Evolutionary conservation across 805 yeast genomes (phyloP).

Genomic region (Candida arabinofermentans): DNA sequence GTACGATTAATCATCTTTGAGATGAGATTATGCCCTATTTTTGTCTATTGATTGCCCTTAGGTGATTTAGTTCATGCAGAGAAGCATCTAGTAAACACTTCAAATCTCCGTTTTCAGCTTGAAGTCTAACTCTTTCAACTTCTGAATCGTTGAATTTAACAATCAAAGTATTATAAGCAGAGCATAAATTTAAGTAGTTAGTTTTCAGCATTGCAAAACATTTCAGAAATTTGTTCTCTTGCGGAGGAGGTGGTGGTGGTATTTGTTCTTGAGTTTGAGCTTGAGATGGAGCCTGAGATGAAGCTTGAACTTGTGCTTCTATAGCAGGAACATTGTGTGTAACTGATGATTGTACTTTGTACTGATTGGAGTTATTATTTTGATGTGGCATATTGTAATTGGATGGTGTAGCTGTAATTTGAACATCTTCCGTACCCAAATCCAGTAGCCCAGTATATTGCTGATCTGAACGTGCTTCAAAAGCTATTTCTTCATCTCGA

Average conservation of each 20-base stretch:
- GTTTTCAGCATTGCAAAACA: constrained; percentile 22
- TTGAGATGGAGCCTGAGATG: not conserved
- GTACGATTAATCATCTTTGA: not conserved
- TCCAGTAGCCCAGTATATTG: not conserved
- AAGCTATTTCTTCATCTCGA: not conserved
- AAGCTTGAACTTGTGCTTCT: not conserved
- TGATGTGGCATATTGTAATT: not conserved
- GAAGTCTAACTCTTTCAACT: constrained; percentile 19
- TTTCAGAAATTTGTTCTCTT: constrained; percentile 16
- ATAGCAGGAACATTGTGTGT: not conserved
- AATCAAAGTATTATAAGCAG: constrained; percentile 19
- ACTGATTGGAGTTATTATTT: not conserved
- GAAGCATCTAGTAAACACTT: constrained; percentile 23
- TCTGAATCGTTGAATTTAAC: constrained; percentile 17
- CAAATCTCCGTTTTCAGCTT: constrained; percentile 23
- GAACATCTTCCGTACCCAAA: not conserved
- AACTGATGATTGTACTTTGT: not conserved
- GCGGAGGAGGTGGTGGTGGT: constrained; percentile 2
- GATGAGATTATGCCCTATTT: not conserved
- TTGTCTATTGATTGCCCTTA: constrained; percentile 15
- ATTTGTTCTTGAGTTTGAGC: not conserved
- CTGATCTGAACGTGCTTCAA: not conserved
- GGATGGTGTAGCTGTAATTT: not conserved
- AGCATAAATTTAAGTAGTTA: constrained; percentile 22
- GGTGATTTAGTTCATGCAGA: constrained; percentile 16